phyloP scores from a whole-genome alignment of 2,329 filamentous ascomycete genomes.

The Alternaria panax region DNA sequence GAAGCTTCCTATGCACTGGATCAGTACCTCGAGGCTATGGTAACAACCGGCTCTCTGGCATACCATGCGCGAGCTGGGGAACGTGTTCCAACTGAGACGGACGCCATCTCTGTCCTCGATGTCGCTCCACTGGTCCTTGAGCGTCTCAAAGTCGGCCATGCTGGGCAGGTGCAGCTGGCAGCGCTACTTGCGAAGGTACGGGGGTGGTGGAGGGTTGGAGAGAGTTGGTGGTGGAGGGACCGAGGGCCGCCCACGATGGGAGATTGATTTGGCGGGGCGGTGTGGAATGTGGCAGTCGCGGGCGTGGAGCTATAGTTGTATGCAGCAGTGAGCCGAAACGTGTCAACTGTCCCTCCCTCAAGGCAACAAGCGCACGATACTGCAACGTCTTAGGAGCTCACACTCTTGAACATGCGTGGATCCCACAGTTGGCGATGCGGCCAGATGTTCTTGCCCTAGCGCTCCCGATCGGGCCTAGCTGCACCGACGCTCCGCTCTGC shows the following conservation, averaged over 20 bases:
- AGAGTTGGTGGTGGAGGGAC: slow-evolving; percentile 36
- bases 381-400: slow-evolving; percentile 38
- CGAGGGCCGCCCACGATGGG: slow-evolving; percentile 42
- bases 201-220: slow-evolving; percentile 23
- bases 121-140: slow-evolving; percentile 97
- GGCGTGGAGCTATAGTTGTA: slow-evolving; percentile 10
- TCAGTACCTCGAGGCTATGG: slow-evolving; percentile 33
- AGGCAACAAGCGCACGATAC: slow-evolving; percentile 19
- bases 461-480: slow-evolving; percentile 31
- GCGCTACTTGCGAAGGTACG: neutral
- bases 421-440: slow-evolving; percentile 16
- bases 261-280: slow-evolving; percentile 35
- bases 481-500: slow-evolving; percentile 18
- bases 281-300: slow-evolving; percentile 17
- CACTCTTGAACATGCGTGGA: slow-evolving; percentile 16
- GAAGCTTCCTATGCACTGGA: slow-evolving; percentile 76
- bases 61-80: slow-evolving; percentile 97
- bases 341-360: slow-evolving; percentile 15
- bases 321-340: slow-evolving; percentile 6
- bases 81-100: slow-evolving; percentile 97
- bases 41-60: slow-evolving; percentile 60
- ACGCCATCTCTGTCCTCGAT: slow-evolving; percentile 96
- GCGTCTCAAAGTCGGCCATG: slow-evolving; percentile 86
- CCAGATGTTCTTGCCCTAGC: slow-evolving; percentile 26
- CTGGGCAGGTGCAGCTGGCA: slow-evolving; percentile 29